Percentiles rank a stretch among this genome's conserved stretches.
phyloP scores from a whole-genome alignment of 2,329 filamentous ascomycete genomes.

The Xylaria sp. region DNA sequence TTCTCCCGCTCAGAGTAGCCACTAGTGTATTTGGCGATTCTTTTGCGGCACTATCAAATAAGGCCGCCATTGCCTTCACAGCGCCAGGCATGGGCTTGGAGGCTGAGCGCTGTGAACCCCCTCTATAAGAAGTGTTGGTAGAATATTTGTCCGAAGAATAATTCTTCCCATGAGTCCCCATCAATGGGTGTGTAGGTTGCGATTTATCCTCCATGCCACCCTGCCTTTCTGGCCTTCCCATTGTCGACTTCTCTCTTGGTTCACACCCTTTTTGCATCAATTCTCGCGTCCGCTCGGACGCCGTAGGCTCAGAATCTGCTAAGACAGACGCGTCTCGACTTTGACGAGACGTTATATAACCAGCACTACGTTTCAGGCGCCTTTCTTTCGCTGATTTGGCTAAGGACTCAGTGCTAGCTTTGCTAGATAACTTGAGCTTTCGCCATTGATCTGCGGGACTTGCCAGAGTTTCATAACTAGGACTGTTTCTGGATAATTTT shows the following conservation, averaged over 20 bases:
- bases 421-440: conserved; percentile 38
- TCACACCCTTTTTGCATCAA: conserved; percentile 30
- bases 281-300: conserved; percentile 41
- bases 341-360: conserved; percentile 22
- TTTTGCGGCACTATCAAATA: conserved; percentile 58
- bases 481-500: not conserved
- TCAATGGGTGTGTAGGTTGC: conserved; percentile 7
- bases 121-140: not conserved
- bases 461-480: not conserved
- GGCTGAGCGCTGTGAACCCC: conserved; percentile 39
- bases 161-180: conserved; percentile 11
- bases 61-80: conserved; percentile 64
- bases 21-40: conserved; percentile 40
- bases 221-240: conserved; percentile 34
- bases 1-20: conserved; percentile 29
- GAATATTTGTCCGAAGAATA: conserved; percentile 26
- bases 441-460: conserved; percentile 40
- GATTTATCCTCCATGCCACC: conserved; percentile 35
- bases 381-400: conserved; percentile 43
- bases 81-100: conserved; percentile 48
- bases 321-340: conserved; percentile 34
- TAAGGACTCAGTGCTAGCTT: conserved; percentile 43
- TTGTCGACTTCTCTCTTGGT: conserved; percentile 31
- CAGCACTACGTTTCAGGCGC: conserved; percentile 39
- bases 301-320: conserved; percentile 22